phyloP scores from a whole-genome alignment of 306 rosid species.

The Pyrus communis region DNA sequence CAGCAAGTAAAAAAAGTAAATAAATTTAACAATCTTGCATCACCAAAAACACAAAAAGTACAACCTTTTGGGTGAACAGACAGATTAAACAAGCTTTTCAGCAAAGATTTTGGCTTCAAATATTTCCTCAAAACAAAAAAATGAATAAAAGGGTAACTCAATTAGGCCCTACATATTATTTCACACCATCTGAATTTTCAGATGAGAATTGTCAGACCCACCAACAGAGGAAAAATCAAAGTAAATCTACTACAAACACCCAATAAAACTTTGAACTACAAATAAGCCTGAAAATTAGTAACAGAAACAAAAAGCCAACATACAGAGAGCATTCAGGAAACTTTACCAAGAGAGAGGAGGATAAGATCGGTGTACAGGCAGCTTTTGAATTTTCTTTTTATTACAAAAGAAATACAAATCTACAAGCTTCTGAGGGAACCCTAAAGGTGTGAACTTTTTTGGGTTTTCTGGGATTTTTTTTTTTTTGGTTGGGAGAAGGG shows the following conservation, averaged over 20 bases:
- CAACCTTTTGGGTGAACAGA: not conserved
- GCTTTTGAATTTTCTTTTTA: not conserved
- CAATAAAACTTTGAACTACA: slow-evolving; percentile 14
- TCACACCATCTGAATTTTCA: slow-evolving; percentile 4
- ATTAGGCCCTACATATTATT: not conserved
- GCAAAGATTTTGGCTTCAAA: not conserved
- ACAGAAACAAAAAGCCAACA: not conserved
- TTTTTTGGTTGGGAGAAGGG: not conserved
- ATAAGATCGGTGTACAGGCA: slow-evolving; percentile 36
- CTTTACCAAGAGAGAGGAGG: slow-evolving; percentile 31
- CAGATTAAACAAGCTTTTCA: not conserved
- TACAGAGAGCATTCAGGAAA: slow-evolving; percentile 9
- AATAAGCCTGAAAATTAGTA: slow-evolving; percentile 5
- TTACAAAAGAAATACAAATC: not conserved
- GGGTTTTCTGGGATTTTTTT: not conserved
- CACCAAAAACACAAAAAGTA: not conserved
- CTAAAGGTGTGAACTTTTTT: slow-evolving; percentile 18
- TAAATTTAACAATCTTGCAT: not conserved
- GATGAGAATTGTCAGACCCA: slow-evolving; percentile 6
- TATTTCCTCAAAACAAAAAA: not conserved
- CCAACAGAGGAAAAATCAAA: not conserved
- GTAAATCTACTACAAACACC: slow-evolving; percentile 1
- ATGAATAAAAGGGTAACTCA: not conserved
- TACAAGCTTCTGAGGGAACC: slow-evolving; percentile 16
- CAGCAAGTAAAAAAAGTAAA: not conserved